Base-by-base conservation (phyloP, 192 early-diverging fungal genomes). In the Pilaira anomala region DNA sequence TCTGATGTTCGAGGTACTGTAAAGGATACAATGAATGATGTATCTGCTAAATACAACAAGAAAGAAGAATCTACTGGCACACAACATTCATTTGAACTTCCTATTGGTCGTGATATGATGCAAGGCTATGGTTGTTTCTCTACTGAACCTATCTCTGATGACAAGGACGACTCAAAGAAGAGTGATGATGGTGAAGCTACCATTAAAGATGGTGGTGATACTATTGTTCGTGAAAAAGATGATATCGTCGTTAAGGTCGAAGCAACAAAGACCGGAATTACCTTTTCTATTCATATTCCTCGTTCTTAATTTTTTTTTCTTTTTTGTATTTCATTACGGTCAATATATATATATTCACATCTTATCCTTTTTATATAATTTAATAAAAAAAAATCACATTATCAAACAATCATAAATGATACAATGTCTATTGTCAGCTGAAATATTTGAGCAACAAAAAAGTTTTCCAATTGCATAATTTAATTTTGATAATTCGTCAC, bases 211-310 rank as follows among this genome's bases (percentile, higher is more conserved):
- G 29, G 16, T 7, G 30, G 19, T 36, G 30, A 30, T 36, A 29
- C 19, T 7, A 30, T 26, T 9, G 53, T 36, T 36, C 28, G 53
- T 55, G 53, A 55, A 19, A 55, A 55, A 36, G 53, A 55, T 8
- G 63, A 65, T 33, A 44, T 65, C 1, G 51, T 65, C 22, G 55
- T 65, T 19, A 65, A 54, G 18, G 63, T 65, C 12, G 63, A 65
- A 54, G 63, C 63, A n/a, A 65, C 51, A 2, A 65, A 65, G 11
- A 57, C 33, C 8, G 63, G 63, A 28, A 57, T 65, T 7, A 54
- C 63, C 3, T 65, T 65, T 53, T 48, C 41, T 28, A 54, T 65
- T 40, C 63, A 65, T 40, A 65, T 65, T 40, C 63, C 63, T 48
- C 53, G 63, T 2, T 33, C 51, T 22, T 63, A 63, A 51, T 25